Percentiles rank a stretch among this genome's conserved stretches.
phyloP scores from a whole-genome alignment of 306 rosid species.

The Cucurbita maxima region DNA sequence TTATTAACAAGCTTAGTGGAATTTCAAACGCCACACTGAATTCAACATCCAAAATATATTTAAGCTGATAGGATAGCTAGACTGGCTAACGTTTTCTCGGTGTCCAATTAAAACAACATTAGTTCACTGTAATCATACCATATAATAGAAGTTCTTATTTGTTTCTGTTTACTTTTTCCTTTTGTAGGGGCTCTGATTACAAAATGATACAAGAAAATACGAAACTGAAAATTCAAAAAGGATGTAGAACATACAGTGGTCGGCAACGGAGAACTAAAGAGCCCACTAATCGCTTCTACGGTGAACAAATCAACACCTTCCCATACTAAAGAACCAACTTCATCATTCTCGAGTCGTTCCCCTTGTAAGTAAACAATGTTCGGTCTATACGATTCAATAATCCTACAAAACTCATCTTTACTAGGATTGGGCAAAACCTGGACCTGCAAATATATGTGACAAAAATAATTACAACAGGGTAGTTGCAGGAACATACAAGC shows the following conservation, averaged over 20 bases:
- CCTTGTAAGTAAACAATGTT: constrained; percentile 84
- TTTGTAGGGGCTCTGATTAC: background rate
- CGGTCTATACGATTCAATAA: constrained; percentile 55
- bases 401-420: constrained; percentile 52
- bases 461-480: background rate
- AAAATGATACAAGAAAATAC: background rate
- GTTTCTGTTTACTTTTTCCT: background rate
- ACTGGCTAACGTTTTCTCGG: too few species aligned
- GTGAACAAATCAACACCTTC: constrained; percentile 48
- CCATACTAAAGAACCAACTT: constrained; percentile 68
- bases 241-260: constrained; percentile 51
- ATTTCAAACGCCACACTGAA: too few species aligned
- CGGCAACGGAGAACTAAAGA: constrained; percentile 55
- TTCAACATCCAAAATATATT: too few species aligned
- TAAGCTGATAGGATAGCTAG: too few species aligned
- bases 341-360: constrained; percentile 49
- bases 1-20: too few species aligned
- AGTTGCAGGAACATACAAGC: background rate
- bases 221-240: background rate
- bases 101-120: too few species aligned
- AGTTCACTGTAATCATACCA: too few species aligned
- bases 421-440: constrained; percentile 65
- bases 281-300: constrained; percentile 42
- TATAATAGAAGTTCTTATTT: too few species aligned
- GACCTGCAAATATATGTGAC: constrained; percentile 34